Evolutionary conservation across 2,329 filamentous ascomycete genomes (phyloP).

Genomic region (Fusarium udum): DNA sequence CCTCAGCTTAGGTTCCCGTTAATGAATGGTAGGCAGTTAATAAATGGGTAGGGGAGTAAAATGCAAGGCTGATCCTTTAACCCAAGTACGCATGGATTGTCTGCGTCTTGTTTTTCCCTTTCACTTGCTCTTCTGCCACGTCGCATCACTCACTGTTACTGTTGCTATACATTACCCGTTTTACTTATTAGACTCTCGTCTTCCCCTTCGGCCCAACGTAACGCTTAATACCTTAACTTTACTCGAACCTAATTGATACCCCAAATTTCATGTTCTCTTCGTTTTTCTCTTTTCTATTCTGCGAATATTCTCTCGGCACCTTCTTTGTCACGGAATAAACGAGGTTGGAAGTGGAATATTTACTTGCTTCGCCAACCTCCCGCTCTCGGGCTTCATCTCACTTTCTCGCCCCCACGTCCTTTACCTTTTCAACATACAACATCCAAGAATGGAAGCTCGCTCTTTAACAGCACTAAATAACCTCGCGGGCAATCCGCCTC

Average conservation of each 20-base stretch:
- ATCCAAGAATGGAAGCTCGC: slow-evolving; percentile 73
- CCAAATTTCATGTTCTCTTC: background rate
- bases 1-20: slow-evolving; percentile 8
- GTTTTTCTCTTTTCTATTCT: background rate
- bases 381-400: background rate
- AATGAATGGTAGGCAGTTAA: background rate
- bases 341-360: slow-evolving; percentile 14
- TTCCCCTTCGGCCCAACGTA: slow-evolving; percentile 13
- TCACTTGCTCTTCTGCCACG: slow-evolving; percentile 15
- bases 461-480: slow-evolving; percentile 83
- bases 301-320: background rate
- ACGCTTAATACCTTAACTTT: slow-evolving; percentile 5
- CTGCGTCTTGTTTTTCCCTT: background rate
- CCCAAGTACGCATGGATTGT: background rate
- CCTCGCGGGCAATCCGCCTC: slow-evolving; percentile 86
- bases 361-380: slow-evolving; percentile 20
- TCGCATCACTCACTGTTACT: background rate
- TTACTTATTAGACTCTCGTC: slow-evolving; percentile 10
- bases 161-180: background rate
- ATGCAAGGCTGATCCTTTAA: slow-evolving; percentile 17
- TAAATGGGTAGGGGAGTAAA: background rate
- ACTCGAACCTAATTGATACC: slow-evolving; percentile 12
- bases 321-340: slow-evolving; percentile 2
- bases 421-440: slow-evolving; percentile 9
- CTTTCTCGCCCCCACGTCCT: slow-evolving; percentile 16